Evolutionary conservation across 352 stramenopile genomes (phyloP).

Genomic region (Phytophthora litchii): DNA sequence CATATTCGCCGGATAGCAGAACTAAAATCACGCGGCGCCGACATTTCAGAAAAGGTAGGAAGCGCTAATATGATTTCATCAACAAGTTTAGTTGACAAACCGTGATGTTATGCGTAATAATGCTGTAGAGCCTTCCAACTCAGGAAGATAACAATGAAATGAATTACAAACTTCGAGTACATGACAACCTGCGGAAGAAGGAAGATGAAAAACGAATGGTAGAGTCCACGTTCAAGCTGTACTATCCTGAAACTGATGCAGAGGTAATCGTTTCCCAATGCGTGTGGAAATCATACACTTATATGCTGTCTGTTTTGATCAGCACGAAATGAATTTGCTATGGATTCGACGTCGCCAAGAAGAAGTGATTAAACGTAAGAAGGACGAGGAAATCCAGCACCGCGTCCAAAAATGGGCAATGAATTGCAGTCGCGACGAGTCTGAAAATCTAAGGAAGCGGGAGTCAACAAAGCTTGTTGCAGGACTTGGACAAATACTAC

Average conservation of each 20-base stretch:
- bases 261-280: conserved; percentile 40
- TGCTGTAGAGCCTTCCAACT: conserved; percentile 2
- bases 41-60: conserved; percentile 37
- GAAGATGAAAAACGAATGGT: conserved; percentile 38
- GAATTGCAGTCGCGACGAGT: conserved; percentile 70
- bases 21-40: conserved; percentile 44
- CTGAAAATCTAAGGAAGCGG: conserved; percentile 65
- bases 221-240: conserved; percentile 59
- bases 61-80: neutral
- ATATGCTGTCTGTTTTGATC: neutral
- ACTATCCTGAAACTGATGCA: conserved; percentile 67
- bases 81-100: neutral
- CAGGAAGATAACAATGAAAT: conserved; percentile 22
- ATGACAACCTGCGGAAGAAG: conserved; percentile 19
- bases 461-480: conserved; percentile 64
- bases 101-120: neutral
- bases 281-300: no score
- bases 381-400: conserved; percentile 55
- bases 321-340: conserved; percentile 75
- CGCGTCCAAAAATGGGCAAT: conserved; percentile 65
- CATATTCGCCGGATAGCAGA: conserved; percentile 76
- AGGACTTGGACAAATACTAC: conserved; percentile 43
- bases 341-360: conserved; percentile 63
- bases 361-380: conserved; percentile 46
- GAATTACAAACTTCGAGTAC: conserved; percentile 5